Evolutionary conservation across 306 rosid species (phyloP), one percentile per base, ranked within the genome.

Genomic region (Neltuma alba): DNA sequence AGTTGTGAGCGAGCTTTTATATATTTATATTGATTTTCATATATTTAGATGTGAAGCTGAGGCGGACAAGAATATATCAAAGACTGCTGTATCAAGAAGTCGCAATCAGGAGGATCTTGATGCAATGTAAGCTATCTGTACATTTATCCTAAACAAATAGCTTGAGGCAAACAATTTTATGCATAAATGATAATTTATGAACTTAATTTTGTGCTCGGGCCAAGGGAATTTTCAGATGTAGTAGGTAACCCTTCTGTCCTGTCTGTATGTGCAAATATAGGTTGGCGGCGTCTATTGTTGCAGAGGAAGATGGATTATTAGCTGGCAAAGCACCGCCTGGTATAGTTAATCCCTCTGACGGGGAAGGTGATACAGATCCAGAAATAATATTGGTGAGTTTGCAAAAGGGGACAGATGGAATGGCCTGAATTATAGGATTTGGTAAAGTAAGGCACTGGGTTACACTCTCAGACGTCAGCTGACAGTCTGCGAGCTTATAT

Each of bases 281-380:
- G 97, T 70, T 92, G 92, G 98, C 96, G 13, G 97, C 96, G 67
- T 94, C 97, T 68, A 86, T 92, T 65, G 85, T 79, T 74, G 96
- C 89, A 61, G 97, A 94, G 90, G 91, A 89, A 82, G 87, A 75
- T 62, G 84, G 80, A 70, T 78, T 54, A 33, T 84, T 76, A 34
- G 75, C 77, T 64, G 64, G 83, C 54, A 82, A 79, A 71, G 83
- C 79, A 63, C 44, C 88, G 6, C 84, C 90, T 82, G 68, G 80
- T 72, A 81, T 83, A 58, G 64, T 75, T 40, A 31, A 55, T 74
- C 81, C 65, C 72, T 81, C 83, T 77, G 89, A 80, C 68, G 89
- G 76, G 70, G 91, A 88, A 81, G 79, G 52, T 31, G 89, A 86
- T 65, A 72, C 79, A 41, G 90, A 85, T 47, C 96, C 85, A 80